phyloP scores from a whole-genome alignment of 345 rosid genomes.

The Sapria himalayana region DNA sequence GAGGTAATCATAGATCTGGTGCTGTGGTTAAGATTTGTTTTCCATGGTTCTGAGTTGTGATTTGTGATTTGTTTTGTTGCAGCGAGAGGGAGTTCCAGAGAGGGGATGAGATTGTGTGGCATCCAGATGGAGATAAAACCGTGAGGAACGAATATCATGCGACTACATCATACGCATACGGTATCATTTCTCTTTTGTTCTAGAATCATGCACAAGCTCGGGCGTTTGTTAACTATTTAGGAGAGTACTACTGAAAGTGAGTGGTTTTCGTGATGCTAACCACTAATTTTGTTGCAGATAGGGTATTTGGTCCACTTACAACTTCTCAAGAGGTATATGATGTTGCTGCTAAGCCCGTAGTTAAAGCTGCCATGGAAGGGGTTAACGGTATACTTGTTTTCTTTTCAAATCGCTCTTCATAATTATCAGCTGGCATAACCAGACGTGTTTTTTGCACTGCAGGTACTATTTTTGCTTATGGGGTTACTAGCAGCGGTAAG shows the following conservation, averaged over 20 bases:
- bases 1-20: conserved; percentile 67
- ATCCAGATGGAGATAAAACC: conserved; percentile 79
- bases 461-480: conserved; percentile 99
- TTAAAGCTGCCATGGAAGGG: conserved; percentile 98
- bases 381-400: conserved; percentile 46
- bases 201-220: too few species aligned
- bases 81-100: conserved; percentile 86
- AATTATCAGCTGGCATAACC: too few species aligned
- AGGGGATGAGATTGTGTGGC: conserved; percentile 97
- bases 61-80: conserved; percentile 11
- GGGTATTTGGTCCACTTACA: conserved; percentile 74
- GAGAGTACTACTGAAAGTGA: not conserved
- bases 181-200: conserved; percentile 17
- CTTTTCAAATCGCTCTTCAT: not conserved
- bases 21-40: conserved; percentile 27
- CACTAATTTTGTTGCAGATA: conserved; percentile 45
- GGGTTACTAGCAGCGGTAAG: conserved; percentile 99
- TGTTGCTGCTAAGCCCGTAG: conserved; percentile 88
- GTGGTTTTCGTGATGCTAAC: too few species aligned
- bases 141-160: conserved; percentile 82
- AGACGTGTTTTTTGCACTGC: conserved; percentile 11
- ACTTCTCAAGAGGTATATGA: conserved; percentile 68
- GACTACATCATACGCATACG: conserved; percentile 76
- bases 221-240: too few species aligned
- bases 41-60: too few species aligned